phyloP scores from a whole-genome alignment of 2,329 filamentous ascomycete genomes.

The Pyrenochaeta sp. region DNA sequence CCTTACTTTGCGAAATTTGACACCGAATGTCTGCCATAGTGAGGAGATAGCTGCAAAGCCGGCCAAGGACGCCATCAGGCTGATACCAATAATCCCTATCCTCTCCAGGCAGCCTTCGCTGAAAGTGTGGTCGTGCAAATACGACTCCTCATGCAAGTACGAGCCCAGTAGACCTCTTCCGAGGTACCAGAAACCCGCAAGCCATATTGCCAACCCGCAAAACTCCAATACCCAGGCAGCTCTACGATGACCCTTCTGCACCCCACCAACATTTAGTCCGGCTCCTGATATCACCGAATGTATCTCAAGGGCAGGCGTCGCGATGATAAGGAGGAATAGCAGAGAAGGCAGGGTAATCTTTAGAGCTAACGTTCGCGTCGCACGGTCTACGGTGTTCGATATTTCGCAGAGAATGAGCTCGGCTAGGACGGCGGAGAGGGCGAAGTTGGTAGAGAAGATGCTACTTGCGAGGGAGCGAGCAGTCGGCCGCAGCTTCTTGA shows the following conservation, averaged over 20 bases:
- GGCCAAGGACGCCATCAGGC: slow-evolving; percentile 85
- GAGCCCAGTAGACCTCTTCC: slow-evolving; percentile 68
- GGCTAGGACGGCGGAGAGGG: slow-evolving; percentile 77
- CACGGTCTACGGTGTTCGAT: slow-evolving; percentile 74
- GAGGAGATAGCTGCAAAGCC: slow-evolving; percentile 90
- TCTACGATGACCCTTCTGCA: slow-evolving; percentile 64
- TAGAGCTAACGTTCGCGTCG: slow-evolving; percentile 73
- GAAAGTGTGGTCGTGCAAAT: slow-evolving; percentile 56
- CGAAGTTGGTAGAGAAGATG: slow-evolving; percentile 80
- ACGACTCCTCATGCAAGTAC: slow-evolving; percentile 58
- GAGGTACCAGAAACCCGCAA: slow-evolving; percentile 79
- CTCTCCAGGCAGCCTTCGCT: slow-evolving; percentile 67
- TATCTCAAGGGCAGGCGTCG: slow-evolving; percentile 82
- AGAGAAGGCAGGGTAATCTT: slow-evolving; percentile 74
- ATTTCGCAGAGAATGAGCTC: slow-evolving; percentile 87
- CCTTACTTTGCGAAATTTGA: slow-evolving; percentile 65
- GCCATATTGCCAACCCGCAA: slow-evolving; percentile 71
- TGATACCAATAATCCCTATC: slow-evolving; percentile 85
- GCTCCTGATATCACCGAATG: slow-evolving; percentile 67
- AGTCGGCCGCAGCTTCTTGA: slow-evolving; percentile 50
- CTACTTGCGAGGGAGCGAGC: slow-evolving; percentile 61
- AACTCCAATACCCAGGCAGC: slow-evolving; percentile 71
- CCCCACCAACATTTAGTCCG: slow-evolving; percentile 71
- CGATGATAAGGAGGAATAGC: slow-evolving; percentile 74
- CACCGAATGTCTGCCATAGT: slow-evolving; percentile 83